Conservation (phyloP, 1,284 basidiomycete species). For the Cryptococcus sp. region DNA sequence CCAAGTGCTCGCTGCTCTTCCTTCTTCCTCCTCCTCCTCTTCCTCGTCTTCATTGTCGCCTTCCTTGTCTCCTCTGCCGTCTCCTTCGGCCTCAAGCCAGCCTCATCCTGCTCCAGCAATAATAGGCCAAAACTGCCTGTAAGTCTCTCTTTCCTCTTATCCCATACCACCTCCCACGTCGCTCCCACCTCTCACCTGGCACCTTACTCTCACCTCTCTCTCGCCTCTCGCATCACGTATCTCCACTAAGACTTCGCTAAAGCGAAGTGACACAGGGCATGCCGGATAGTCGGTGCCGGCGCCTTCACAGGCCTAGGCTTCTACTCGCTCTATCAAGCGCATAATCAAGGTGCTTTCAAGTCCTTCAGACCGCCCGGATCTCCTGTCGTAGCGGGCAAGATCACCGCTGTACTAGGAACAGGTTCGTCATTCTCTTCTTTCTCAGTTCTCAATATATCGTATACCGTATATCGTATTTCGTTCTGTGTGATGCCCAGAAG, state of each 20-base stretch:
- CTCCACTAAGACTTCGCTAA: background rate
- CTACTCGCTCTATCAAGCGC: slow-evolving; percentile 46
- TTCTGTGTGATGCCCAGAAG: background rate
- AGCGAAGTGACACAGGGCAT: slow-evolving; percentile 28
- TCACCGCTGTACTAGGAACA: slow-evolving; percentile 42
- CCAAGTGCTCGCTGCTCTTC: background rate
- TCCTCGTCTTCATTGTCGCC: background rate
- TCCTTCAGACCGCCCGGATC: slow-evolving; percentile 35
- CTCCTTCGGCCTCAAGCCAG: background rate
- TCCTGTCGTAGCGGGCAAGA: slow-evolving; percentile 33
- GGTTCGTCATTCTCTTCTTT: slow-evolving; percentile 37
- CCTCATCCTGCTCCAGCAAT: background rate
- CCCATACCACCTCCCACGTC: too few species aligned
- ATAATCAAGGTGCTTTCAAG: slow-evolving; percentile 42
- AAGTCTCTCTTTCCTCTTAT: slow-evolving; percentile 3
- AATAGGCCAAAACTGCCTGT: slow-evolving; percentile 21
- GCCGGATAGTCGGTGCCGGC: slow-evolving; percentile 44
- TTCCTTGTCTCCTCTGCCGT: background rate
- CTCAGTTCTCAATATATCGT: too few species aligned
- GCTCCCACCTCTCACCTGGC: background rate
- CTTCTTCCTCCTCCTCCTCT: background rate
- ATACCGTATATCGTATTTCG: background rate
- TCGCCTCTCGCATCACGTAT: background rate
- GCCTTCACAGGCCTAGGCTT: slow-evolving; percentile 46
- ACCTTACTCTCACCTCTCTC: background rate